Evolutionary conservation across 371 early-diverging fungal genomes (phyloP), one percentile per base, ranked within the genome.

Genomic region (Phascolomyces articulosus): DNA sequence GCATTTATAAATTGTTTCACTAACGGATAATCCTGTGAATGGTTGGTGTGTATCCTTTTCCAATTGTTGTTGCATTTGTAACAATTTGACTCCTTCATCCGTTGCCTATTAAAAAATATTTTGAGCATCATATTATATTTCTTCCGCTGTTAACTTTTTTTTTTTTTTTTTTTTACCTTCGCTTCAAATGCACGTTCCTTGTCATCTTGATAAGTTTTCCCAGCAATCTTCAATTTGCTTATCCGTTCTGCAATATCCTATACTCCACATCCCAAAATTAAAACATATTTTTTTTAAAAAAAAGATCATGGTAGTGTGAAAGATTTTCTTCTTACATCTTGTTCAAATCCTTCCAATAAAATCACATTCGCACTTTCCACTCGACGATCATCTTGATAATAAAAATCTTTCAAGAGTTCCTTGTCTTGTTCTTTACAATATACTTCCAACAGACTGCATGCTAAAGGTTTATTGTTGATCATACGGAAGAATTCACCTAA

Each of bases 361-460:
- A 77, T 69, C 29, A 92, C 70, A 53, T 90, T 89, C 15, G 95
- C 97, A 18, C 83, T 86, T 23, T 95, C 93, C 1, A 85, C 76
- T 28, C 82, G 67, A 16, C 94, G 84, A 70, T 98, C 99, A 66
- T 96, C 96, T 75, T 97, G 97, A 72, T 92, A 96, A 70, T 96
- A 98, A 65, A 95, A 98, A 68, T 96, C 92, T 58, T 91, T 90
- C 55, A 98, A 80, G 0, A 97, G 72, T 18, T 91, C 87, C 24
- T 83, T 75, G 55, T 93, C 91, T 70, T 90, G 90, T 34, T 91
- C 84, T 40, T 85, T 87, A 73, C 90, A 85, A 73, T 95, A 97
- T 4, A 87, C 84, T 66, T 95, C 95, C 24, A 98, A 76, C 10
- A 97, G 71, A 29, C 82, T 86, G 63, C 91, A 86, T 4, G 98